Evolutionary conservation across 2,329 filamentous ascomycete species (phyloP), one percentile per base, ranked within the genome.

Genomic region (Endothia cerciana): DNA sequence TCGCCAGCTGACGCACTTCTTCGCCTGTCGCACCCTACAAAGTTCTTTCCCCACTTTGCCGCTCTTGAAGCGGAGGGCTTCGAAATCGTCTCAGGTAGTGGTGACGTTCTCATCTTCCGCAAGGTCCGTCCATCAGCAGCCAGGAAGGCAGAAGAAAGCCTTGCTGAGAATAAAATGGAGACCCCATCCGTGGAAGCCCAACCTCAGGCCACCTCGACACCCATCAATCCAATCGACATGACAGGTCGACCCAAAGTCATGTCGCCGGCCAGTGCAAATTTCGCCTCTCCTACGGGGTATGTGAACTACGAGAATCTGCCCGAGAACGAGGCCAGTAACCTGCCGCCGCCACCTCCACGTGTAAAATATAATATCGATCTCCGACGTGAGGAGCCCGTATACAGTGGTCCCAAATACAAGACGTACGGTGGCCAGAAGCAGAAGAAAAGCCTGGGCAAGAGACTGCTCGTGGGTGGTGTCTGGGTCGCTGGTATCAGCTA

Each of bases 91-190:
- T 87, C 88, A 2, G 89, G 88, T 1, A 81, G 81, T 58, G 84
- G 83, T 6, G 83, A 91, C 69, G 80, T 91, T 4, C 80, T 92
- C 33, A 83, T 92, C 4, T 90, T 91, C 72, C 87, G 87, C 69
- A 89, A 90, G 75, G 82, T 86, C 4, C 79, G 81, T 7, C 19
- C 62, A 65, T 17, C 22, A 38, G 19, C 8, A 22, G 53, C 30
- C 30, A 61, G 22, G 36, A 43, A 17, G 11, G 13, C 64, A 67
- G 30, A 40, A 33, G 65, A 69, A 11, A 69, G 68, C 10, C 69
- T 72, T 1, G 65, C 65, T 59, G 69, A 61, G 15, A 25, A 45
- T 17, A 38, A 62, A 28, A 38, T 22, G 25, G 62, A 49, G 13
- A 7, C 4, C 8, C 4, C 51, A 4, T 15, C 43, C 19, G 8